phyloP scores from a whole-genome alignment of 2,329 filamentous ascomycete species.

The Cercospora beticola region DNA sequence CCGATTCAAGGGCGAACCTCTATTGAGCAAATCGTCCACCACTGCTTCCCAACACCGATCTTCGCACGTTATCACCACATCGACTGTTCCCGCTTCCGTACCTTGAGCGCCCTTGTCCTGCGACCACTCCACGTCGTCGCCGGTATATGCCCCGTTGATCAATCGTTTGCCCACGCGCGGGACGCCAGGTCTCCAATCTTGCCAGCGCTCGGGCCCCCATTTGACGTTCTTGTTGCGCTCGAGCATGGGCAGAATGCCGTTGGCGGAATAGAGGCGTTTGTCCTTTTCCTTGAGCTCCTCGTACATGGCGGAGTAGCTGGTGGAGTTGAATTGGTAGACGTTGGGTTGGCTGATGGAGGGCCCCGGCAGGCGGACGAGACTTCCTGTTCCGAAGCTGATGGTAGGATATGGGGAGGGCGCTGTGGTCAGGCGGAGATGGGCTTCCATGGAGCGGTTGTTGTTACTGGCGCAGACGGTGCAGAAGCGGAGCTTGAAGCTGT shows the following conservation, averaged over 20 bases:
- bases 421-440: slow-evolving; percentile 86
- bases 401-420: slow-evolving; percentile 72
- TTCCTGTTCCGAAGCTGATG: slow-evolving; percentile 95
- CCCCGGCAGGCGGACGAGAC: slow-evolving; percentile 86
- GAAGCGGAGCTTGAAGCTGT: slow-evolving; percentile 81
- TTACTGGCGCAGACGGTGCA: slow-evolving; percentile 99
- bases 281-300: slow-evolving; percentile 87
- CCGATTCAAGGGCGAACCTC: slow-evolving; percentile 82
- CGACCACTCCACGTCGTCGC: slow-evolving; percentile 47
- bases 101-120: slow-evolving; percentile 75
- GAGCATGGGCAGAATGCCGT: slow-evolving; percentile 94
- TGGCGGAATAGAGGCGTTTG: slow-evolving; percentile 79
- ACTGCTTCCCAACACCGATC: slow-evolving; percentile 98
- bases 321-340: slow-evolving; percentile 97
- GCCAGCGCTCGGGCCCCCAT: slow-evolving; percentile 94
- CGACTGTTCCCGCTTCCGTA: slow-evolving; percentile 84
- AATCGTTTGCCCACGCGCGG: slow-evolving; percentile 69
- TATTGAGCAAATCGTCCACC: slow-evolving; percentile 83
- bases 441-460: slow-evolving; percentile 99
- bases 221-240: slow-evolving; percentile 89
- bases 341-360: slow-evolving; percentile 91
- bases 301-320: slow-evolving; percentile 92
- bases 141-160: neutral
- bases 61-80: slow-evolving; percentile 95
- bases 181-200: slow-evolving; percentile 90